These are phyloP conservation scores for Hymenoscyphus albidus DNA, from an alignment of 2,329 filamentous ascomycete species.

Conservation along the genomic window DNA sequence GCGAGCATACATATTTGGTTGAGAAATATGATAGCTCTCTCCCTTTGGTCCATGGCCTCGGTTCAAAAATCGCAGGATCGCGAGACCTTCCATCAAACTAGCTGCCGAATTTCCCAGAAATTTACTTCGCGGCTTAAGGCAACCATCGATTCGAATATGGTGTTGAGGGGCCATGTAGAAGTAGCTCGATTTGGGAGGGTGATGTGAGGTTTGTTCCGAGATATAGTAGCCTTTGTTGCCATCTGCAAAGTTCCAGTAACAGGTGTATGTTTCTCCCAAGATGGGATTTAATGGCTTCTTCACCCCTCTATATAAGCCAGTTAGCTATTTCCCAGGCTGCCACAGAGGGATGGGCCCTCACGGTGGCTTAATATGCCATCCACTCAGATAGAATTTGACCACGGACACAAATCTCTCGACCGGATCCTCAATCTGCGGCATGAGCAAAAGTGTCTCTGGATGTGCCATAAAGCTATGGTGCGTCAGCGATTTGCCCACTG, in stretches of 20 bases:
- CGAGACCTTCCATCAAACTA: conserved; percentile 96
- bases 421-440: conserved; percentile 84
- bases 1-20: conserved; percentile 98
- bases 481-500: conserved; percentile 17
- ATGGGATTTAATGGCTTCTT: conserved; percentile 98
- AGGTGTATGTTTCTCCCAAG: conserved; percentile 88
- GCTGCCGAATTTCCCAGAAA: conserved; percentile 97
- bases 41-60: conserved; percentile 63
- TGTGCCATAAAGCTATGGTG: conserved; percentile 91
- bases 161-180: conserved; percentile 97
- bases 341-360: conserved; percentile 46
- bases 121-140: conserved; percentile 88
- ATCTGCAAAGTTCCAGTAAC: conserved; percentile 91
- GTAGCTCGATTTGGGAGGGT: conserved; percentile 97
- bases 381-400: conserved; percentile 96
- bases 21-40: conserved; percentile 90
- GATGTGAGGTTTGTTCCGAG: conserved; percentile 94
- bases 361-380: conserved; percentile 98
- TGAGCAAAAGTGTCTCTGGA: conserved; percentile 87
- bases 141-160: conserved; percentile 91
- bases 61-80: conserved; percentile 79
- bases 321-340: conserved; percentile 2
- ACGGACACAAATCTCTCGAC: conserved; percentile 87
- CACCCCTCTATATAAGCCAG: conserved; percentile 62
- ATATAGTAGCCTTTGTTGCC: conserved; percentile 90